phyloP scores from a whole-genome alignment of 345 rosid species.

The Brassica juncea region DNA sequence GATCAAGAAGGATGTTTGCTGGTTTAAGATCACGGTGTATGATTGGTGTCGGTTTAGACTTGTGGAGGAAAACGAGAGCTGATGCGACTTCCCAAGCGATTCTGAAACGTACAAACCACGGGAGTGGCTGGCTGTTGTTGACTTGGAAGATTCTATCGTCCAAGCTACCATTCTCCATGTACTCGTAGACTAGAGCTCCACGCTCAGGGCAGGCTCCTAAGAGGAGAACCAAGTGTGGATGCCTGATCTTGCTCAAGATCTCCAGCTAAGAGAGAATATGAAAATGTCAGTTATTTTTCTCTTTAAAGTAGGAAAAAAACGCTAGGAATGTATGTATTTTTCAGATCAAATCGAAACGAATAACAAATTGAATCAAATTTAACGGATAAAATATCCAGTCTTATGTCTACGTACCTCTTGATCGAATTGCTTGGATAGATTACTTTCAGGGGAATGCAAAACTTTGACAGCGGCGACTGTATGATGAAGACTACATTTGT shows the following conservation, averaged over 20 bases:
- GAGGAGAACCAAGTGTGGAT: slow-evolving; percentile 89
- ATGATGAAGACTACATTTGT: slow-evolving; percentile 45
- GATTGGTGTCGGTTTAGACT: slow-evolving; percentile 68
- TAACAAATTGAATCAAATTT: too few species aligned
- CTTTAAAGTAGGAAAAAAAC: background rate
- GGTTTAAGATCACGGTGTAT: slow-evolving; percentile 94
- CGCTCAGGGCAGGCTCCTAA: slow-evolving; percentile 83
- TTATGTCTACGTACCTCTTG: slow-evolving; percentile 34
- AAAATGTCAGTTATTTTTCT: background rate
- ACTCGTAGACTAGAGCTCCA: slow-evolving; percentile 82
- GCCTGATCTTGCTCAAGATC: slow-evolving; percentile 77
- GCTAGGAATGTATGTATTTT: background rate
- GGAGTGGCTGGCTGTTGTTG: slow-evolving; percentile 58
- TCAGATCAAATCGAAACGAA: too few species aligned
- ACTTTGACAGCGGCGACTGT: slow-evolving; percentile 46
- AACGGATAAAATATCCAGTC: too few species aligned
- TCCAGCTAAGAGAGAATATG: slow-evolving; percentile 54
- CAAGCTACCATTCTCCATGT: slow-evolving; percentile 90
- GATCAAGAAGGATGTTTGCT: slow-evolving; percentile 81
- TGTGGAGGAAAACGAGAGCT: slow-evolving; percentile 76
- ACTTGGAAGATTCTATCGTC: slow-evolving; percentile 60
- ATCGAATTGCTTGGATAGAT: slow-evolving; percentile 38
- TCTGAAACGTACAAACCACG: slow-evolving; percentile 74
- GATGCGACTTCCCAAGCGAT: slow-evolving; percentile 95
- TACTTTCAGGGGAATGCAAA: slow-evolving; percentile 39